These are phyloP conservation scores for Rhizopus delemar DNA, from an alignment of 371 early-diverging fungal species.

Conservation along the genomic window DNA sequence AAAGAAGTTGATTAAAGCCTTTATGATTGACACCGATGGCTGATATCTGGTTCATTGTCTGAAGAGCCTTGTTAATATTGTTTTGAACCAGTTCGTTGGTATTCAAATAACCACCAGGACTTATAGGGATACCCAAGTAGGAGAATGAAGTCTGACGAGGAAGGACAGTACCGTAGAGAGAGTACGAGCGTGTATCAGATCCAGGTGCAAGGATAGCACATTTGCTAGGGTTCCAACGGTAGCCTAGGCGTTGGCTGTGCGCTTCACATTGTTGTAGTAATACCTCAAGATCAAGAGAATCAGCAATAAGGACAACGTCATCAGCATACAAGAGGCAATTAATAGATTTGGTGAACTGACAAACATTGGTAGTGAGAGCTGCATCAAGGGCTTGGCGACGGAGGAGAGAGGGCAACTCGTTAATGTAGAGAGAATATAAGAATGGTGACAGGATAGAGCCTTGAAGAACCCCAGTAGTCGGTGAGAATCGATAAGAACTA, in stretches of 20 bases:
- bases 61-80: constrained; percentile 2
- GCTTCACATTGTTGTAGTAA: constrained; percentile 1
- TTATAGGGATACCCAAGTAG: constrained; percentile 5
- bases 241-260: constrained; percentile 16
- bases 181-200: neutral
- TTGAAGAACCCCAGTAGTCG: too few species aligned
- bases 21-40: constrained; percentile 1
- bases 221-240: neutral
- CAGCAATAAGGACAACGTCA: constrained; percentile 13
- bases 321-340: constrained; percentile 15
- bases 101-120: neutral
- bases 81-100: neutral
- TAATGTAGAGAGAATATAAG: too few species aligned
- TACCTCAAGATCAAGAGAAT: neutral
- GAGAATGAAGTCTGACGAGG: neutral
- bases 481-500: too few species aligned
- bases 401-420: too few species aligned
- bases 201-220: constrained; percentile 13
- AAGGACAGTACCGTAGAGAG: neutral
- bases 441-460: too few species aligned
- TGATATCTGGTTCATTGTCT: neutral
- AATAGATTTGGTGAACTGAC: neutral
- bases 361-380: too few species aligned
- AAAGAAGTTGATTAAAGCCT: constrained; percentile 35
- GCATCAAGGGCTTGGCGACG: too few species aligned